Percentiles rank a stretch among this genome's conserved stretches.
These are phyloP conservation scores for Colletotrichum cereale DNA, from an alignment of 2,329 filamentous ascomycete species.

Conservation along the genomic window DNA sequence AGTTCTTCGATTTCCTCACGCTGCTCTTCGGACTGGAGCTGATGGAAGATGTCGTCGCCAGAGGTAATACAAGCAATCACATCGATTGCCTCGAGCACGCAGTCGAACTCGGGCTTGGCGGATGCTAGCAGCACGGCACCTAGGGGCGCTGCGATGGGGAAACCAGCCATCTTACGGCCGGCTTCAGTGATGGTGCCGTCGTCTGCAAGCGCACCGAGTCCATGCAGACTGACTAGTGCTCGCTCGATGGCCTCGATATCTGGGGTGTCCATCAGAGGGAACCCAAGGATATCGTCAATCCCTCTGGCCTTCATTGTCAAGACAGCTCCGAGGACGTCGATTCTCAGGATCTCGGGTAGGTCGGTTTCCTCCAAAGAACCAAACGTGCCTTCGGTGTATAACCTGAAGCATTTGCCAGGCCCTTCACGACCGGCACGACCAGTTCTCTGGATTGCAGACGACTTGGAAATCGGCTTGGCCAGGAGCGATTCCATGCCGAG, in stretches of 20 bases:
- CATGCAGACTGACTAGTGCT: constrained; percentile 82
- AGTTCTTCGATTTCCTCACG: constrained; percentile 65
- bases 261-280: constrained; percentile 88
- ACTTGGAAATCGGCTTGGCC: constrained; percentile 91
- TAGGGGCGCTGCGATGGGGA: constrained; percentile 85
- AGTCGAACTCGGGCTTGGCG: constrained; percentile 76
- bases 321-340: constrained; percentile 87
- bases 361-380: constrained; percentile 78
- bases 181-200: constrained; percentile 79
- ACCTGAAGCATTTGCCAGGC: constrained; percentile 86
- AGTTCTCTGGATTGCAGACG: constrained; percentile 90
- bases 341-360: constrained; percentile 89
- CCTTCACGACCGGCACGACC: constrained; percentile 95
- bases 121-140: constrained; percentile 88
- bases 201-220: constrained; percentile 81
- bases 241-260: constrained; percentile 83
- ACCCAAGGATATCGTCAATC: constrained; percentile 82
- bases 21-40: constrained; percentile 69
- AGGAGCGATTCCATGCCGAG: constrained; percentile 92
- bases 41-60: constrained; percentile 73
- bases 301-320: constrained; percentile 95
- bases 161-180: constrained; percentile 82
- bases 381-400: constrained; percentile 88
- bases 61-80: constrained; percentile 77
- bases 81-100: constrained; percentile 86